Percentiles rank a stretch among this genome's conserved stretches.
These are phyloP conservation scores for Misopates orontium DNA, from an alignment of 257 asterid genomes.

Conservation along the genomic window DNA sequence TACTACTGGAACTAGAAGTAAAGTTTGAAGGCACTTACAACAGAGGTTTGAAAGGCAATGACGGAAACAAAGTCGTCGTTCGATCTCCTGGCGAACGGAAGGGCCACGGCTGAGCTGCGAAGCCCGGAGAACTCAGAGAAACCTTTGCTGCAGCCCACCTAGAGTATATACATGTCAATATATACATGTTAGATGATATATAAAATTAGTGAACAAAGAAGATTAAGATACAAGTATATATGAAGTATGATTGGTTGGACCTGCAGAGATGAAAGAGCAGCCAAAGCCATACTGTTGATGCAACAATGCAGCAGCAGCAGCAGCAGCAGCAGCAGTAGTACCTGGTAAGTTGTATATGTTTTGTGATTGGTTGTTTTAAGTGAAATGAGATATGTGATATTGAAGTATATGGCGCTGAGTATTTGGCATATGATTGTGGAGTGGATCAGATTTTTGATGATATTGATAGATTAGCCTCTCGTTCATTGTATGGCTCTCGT, in stretches of 20 bases:
- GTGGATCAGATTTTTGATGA: constrained; percentile 66
- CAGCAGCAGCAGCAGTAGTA: constrained; percentile 16
- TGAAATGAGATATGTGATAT: constrained; percentile 24
- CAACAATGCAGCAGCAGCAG: constrained; percentile 30
- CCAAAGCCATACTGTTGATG: constrained; percentile 47
- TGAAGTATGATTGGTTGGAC: too few relatives aligned
- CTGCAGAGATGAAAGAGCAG: constrained; percentile 72
- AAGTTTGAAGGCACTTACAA: constrained; percentile 44
- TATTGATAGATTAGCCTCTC: constrained; percentile 65
- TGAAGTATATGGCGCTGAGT: constrained; percentile 3
- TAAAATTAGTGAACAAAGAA: too few relatives aligned
- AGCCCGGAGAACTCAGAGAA: constrained; percentile 81
- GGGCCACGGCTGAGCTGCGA: constrained; percentile 59
- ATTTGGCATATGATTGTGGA: constrained; percentile 20
- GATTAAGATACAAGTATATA: too few relatives aligned
- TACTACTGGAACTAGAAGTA: neutral
- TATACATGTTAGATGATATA: too few relatives aligned
- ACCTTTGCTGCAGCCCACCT: constrained; percentile 80
- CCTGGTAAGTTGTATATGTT: too few relatives aligned
- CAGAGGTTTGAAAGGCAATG: constrained; percentile 77
- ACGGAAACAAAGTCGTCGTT: constrained; percentile 69
- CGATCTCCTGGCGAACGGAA: constrained; percentile 55
- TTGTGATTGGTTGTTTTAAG: neutral
- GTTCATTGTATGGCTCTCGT: constrained; percentile 74
- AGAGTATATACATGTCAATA: constrained; percentile 14